These are phyloP conservation scores for Aspergillus kassunensis DNA, from an alignment of 495 filamentous ascomycete species.

Conservation along the genomic window DNA sequence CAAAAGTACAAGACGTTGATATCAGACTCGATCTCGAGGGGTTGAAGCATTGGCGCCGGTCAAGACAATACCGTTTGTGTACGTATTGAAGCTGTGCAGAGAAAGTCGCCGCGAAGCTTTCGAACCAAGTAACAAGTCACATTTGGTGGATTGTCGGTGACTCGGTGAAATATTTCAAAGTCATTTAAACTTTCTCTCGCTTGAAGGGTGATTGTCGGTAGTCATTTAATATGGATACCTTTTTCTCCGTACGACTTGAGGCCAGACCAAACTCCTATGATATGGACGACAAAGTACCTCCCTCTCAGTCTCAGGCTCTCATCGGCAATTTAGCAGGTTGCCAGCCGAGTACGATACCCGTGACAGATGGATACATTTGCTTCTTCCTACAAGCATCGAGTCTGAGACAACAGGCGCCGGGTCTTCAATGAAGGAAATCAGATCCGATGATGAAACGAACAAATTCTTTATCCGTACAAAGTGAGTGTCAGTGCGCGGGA, in stretches of 20 bases:
- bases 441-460: not conserved
- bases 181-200: constrained; percentile 6
- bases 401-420: too few species aligned
- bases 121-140: constrained; percentile 1
- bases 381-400: too few species aligned
- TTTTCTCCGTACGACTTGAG: not conserved
- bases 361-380: too few species aligned
- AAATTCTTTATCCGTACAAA: constrained; percentile 14
- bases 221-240: not conserved
- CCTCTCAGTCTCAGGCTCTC: too few species aligned
- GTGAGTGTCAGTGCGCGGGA: constrained; percentile 5
- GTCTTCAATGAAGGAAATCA: too few species aligned
- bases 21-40: not conserved
- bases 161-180: constrained; percentile 10
- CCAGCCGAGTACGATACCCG: too few species aligned
- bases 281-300: too few species aligned
- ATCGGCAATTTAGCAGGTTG: too few species aligned
- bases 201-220: not conserved
- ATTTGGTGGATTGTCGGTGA: constrained; percentile 5
- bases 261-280: too few species aligned
- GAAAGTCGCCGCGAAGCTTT: constrained; percentile 7
- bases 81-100: too few species aligned
- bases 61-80: too few species aligned
- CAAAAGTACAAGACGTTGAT: not conserved
- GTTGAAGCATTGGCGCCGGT: too few species aligned